Conservation (phyloP, 2,329 filamentous ascomycete species). For the Fusarium cicatricum region DNA sequence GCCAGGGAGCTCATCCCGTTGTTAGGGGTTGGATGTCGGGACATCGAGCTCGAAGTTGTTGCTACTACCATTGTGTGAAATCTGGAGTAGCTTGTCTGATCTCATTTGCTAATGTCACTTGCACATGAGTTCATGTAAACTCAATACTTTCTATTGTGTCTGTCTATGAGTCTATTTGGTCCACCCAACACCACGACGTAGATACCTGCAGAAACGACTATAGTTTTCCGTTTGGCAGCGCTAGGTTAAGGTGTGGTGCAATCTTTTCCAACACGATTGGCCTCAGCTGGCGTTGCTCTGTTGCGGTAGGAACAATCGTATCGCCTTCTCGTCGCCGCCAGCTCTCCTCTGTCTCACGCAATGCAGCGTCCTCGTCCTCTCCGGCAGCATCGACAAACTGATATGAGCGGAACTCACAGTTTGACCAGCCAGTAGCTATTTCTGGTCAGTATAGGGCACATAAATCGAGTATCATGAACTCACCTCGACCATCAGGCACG, state of each 20-base stretch:
- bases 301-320: conserved; percentile 50
- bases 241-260: conserved; percentile 45
- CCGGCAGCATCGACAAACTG: conserved; percentile 64
- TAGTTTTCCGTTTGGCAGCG: conserved; percentile 12
- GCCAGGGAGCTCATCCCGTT: background rate
- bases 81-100: background rate
- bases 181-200: background rate
- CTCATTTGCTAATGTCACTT: background rate
- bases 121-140: background rate
- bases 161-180: background rate
- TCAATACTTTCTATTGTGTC: background rate
- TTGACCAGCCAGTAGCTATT: conserved; percentile 75
- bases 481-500: conserved; percentile 54
- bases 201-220: background rate
- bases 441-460: conserved; percentile 14
- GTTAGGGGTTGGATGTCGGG: background rate
- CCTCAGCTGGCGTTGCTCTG: conserved; percentile 57
- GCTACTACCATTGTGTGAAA: background rate
- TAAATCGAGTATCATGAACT: conserved; percentile 30
- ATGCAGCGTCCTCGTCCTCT: conserved; percentile 55
- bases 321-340: conserved; percentile 55
- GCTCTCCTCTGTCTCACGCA: conserved; percentile 60
- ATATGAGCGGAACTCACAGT: conserved; percentile 77
- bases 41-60: background rate
- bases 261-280: conserved; percentile 49